Evolutionary conservation across 257 asterid species (phyloP), one percentile per base, ranked within the genome.

Genomic region (Echites panduratus): DNA sequence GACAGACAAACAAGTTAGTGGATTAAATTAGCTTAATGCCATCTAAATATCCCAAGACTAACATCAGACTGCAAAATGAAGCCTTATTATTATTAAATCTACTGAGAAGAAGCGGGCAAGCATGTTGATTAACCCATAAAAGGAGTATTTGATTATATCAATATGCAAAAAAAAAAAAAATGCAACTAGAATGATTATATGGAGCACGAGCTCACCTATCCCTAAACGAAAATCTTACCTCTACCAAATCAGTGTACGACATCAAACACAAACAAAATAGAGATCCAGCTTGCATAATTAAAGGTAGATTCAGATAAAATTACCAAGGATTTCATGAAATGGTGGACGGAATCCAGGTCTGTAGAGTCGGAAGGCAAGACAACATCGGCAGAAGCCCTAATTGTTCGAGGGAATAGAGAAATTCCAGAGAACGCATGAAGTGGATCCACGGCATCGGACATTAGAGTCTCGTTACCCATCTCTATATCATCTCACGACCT

Each of bases 301-400:
- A 77, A 10, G 24, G 70, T 74, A 40, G 26, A 14, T 67, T 38
- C 8, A 5, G 64, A 20, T 17, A 6, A 47, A 17, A 50, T 6
- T 86, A 89, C 96, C 95, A 79, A 43, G 32, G 86, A 82, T 80
- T 89, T 86, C 88, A 89, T 84, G 72, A 87, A 80, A 68, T 75
- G 76, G 73, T 87, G 87, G 71, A 89, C 26, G 19, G 89, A 85
- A 70, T 87, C 84, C 38, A 85, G 89, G 84, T 89, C 84, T 53
- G 71, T 80, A 53, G 77, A 63, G 49, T 74, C 77, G 57, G 71
- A 26, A 22, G 88, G 82, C 43, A 79, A 48, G 10, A 83, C 53
- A 69, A 54, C 76, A 63, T 45, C 74, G 43, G 82, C 68, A 0
- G 89, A 73, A 75, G 85, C 86, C 89, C 85, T 80, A 85, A 81